Percentiles rank a stretch among this genome's conserved stretches.
phyloP scores from a whole-genome alignment of 257 asterid genomes.

The Eustoma russellianum region DNA sequence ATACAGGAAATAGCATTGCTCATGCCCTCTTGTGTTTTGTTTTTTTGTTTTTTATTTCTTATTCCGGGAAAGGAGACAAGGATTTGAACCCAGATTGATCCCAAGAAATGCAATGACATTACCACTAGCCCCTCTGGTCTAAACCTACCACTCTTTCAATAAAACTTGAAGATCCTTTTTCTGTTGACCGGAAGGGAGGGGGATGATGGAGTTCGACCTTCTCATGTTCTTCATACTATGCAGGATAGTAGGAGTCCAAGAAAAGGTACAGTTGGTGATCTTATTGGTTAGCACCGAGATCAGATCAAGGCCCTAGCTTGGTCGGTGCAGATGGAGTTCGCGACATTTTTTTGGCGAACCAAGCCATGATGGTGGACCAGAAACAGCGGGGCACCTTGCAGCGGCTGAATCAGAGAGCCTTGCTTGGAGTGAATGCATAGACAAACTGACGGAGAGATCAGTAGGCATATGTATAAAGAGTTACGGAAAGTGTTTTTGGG shows the following conservation, averaged over 20 bases:
- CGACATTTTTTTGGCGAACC: background rate
- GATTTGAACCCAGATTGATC: background rate
- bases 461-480: too few relatives aligned
- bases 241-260: too few relatives aligned
- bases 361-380: background rate
- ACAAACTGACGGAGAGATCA: too few relatives aligned
- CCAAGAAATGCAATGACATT: background rate
- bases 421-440: background rate
- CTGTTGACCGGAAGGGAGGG: too few relatives aligned
- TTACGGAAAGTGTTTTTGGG: too few relatives aligned
- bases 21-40: too few relatives aligned
- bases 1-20: too few relatives aligned
- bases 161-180: too few relatives aligned
- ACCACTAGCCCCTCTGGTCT: background rate
- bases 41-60: too few relatives aligned
- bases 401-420: conserved; percentile 7
- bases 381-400: background rate
- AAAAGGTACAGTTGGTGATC: background rate
- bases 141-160: too few relatives aligned
- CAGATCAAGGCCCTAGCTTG: background rate
- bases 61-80: background rate
- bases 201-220: too few relatives aligned
- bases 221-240: too few relatives aligned
- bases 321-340: conserved; percentile 1
- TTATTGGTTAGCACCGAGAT: background rate